A percentile compares a stretch with the other conserved stretches of the same genome.
Evolutionary conservation across 2,329 filamentous ascomycete genomes (phyloP).

Genomic region (Cadophora luteo-olivacea): DNA sequence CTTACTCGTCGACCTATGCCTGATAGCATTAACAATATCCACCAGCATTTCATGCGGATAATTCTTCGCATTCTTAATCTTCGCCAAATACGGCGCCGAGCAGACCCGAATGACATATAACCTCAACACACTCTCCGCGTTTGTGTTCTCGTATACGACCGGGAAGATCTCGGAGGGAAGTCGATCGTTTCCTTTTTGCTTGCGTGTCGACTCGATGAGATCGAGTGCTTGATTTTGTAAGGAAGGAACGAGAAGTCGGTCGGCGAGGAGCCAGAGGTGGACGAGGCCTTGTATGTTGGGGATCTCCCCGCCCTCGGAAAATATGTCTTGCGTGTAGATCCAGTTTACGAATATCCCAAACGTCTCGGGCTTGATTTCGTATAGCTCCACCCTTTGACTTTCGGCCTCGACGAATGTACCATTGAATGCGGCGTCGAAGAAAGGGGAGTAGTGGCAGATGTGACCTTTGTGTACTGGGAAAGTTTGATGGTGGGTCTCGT

Average conservation of each 20-base stretch:
- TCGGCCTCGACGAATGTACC: slow-evolving; percentile 16
- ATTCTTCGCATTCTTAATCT: slow-evolving; percentile 11
- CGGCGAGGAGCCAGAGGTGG: slow-evolving; percentile 24
- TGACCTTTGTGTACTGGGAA: slow-evolving; percentile 25
- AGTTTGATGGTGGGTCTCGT: neutral
- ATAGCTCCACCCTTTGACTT: slow-evolving; percentile 8
- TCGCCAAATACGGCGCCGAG: neutral
- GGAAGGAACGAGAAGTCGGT: slow-evolving; percentile 6
- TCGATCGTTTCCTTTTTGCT: slow-evolving; percentile 3
- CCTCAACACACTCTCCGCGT: slow-evolving; percentile 2
- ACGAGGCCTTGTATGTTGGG: slow-evolving; percentile 11
- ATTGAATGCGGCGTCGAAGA: slow-evolving; percentile 27
- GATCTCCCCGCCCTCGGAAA: neutral
- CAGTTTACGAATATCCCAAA: slow-evolving; percentile 25
- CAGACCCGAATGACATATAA: slow-evolving; percentile 18
- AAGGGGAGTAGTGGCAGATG: slow-evolving; percentile 25
- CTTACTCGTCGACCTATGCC: neutral
- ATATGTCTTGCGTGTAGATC: slow-evolving; percentile 23
- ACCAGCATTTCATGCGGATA: slow-evolving; percentile 21
- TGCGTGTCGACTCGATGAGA: slow-evolving; percentile 1
- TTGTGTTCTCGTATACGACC: slow-evolving; percentile 21
- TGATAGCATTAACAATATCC: slow-evolving; percentile 27
- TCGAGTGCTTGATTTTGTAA: slow-evolving; percentile 20
- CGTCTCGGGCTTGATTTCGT: slow-evolving; percentile 18
- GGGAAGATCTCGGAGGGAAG: neutral